These are phyloP conservation scores for Termitomyces sp. DNA, from an alignment of 768 basidiomycete genomes.

Conservation along the genomic window DNA sequence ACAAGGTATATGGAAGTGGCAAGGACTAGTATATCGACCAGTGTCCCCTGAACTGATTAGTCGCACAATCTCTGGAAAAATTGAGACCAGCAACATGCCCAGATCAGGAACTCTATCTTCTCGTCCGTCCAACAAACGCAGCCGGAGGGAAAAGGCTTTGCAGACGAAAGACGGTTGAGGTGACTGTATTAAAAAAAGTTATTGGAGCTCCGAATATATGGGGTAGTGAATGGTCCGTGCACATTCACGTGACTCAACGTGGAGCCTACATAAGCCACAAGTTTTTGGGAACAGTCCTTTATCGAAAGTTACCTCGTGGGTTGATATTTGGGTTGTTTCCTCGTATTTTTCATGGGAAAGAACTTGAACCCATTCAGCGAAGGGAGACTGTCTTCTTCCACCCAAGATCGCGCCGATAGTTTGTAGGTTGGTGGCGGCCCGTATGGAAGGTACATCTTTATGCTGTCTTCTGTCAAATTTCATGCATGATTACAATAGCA, in stretches of 20 bases:
- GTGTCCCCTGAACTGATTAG: conserved; percentile 72
- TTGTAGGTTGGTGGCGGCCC: conserved; percentile 55
- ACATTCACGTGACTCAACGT: conserved; percentile 15
- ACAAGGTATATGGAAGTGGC: too few relatives aligned
- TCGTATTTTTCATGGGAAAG: conserved; percentile 30
- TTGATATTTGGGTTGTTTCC: conserved; percentile 69
- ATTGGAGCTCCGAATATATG: conserved; percentile 22
- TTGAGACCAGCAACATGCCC: conserved; percentile 67
- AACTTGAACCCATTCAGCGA: conserved; percentile 52
- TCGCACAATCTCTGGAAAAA: conserved; percentile 47
- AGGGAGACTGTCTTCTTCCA: conserved; percentile 60
- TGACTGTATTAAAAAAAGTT: conserved; percentile 17
- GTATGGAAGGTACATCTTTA: conserved; percentile 51
- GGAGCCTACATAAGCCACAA: not conserved
- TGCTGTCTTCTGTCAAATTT: not conserved
- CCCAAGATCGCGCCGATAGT: conserved; percentile 64
- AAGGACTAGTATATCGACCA: not conserved
- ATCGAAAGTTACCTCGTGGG: conserved; percentile 72
- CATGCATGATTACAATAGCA: not conserved
- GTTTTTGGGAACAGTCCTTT: conserved; percentile 10
- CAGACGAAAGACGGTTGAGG: conserved; percentile 12
- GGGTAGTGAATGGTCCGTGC: conserved; percentile 48
- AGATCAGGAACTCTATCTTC: conserved; percentile 53
- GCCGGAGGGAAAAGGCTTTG: conserved; percentile 15
- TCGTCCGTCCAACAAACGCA: conserved; percentile 32